phyloP scores from a whole-genome alignment of 148 eudicot species.

The Dysphania ambrosioides region DNA sequence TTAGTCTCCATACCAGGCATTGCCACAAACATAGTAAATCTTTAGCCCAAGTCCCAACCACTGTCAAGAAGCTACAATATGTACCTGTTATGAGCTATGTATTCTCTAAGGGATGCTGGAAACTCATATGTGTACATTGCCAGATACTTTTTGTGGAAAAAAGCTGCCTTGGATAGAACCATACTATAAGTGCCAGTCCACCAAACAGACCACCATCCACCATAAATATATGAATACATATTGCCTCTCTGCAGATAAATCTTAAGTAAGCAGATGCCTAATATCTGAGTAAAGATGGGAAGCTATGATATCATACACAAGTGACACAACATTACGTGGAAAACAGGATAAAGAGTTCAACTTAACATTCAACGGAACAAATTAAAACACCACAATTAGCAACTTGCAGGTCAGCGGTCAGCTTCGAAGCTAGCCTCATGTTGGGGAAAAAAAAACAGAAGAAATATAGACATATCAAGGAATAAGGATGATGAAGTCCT shows the following conservation, averaged over 20 bases:
- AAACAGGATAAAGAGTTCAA: background rate
- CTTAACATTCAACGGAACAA: too few species aligned
- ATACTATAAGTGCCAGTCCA: conserved; percentile 82
- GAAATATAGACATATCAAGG: too few species aligned
- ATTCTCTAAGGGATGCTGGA: conserved; percentile 83
- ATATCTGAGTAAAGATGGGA: background rate
- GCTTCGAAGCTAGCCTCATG: background rate
- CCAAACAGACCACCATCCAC: conserved; percentile 99
- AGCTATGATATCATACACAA: background rate
- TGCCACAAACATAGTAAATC: conserved; percentile 1
- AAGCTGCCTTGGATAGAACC: conserved; percentile 93
- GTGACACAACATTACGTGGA: background rate
- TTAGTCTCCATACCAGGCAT: conserved; percentile 6
- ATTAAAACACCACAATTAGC: background rate
- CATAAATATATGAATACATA: conserved; percentile 43
- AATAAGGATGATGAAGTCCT: background rate
- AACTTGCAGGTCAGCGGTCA: background rate
- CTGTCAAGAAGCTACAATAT: conserved; percentile 7
- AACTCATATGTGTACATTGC: conserved; percentile 66
- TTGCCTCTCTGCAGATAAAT: conserved; percentile 41
- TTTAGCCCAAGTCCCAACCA: background rate
- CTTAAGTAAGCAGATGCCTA: conserved; percentile 5
- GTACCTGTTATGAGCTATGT: conserved; percentile 73
- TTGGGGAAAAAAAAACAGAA: background rate
- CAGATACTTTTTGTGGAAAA: conserved; percentile 85